Conservation (phyloP, 2,329 filamentous ascomycete species). For the Pseudopithomyces chartarum region DNA sequence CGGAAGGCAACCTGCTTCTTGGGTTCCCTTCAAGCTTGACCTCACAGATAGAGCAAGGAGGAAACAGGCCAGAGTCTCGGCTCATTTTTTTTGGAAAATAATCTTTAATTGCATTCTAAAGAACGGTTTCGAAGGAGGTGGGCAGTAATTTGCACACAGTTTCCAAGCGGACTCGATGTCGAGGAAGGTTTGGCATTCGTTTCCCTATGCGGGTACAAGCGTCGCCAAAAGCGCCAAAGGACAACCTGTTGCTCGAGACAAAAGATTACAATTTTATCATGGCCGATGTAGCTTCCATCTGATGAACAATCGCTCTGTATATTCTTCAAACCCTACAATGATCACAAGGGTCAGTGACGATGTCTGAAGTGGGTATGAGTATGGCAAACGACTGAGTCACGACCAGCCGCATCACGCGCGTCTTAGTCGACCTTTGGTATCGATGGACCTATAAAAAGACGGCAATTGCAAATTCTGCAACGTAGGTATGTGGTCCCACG, state of each 20-base stretch:
- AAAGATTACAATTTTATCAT: slow-evolving; percentile 14
- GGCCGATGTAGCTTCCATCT: slow-evolving; percentile 10
- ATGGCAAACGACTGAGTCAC: background rate
- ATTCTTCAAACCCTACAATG: slow-evolving; percentile 9
- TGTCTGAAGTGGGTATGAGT: slow-evolving; percentile 5
- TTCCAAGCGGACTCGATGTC: slow-evolving; percentile 4
- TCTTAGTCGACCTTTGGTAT: background rate
- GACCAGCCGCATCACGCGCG: background rate
- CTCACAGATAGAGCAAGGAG: slow-evolving; percentile 14
- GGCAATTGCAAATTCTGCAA: background rate
- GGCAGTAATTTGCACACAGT: slow-evolving; percentile 11
- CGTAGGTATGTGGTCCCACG: background rate
- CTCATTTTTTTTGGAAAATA: slow-evolving; percentile 15
- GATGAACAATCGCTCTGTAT: slow-evolving; percentile 9
- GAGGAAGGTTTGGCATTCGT: slow-evolving; percentile 25
- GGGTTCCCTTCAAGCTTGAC: background rate
- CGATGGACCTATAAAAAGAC: background rate
- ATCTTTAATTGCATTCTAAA: slow-evolving; percentile 12
- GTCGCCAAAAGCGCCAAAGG: slow-evolving; percentile 30
- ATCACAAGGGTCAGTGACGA: slow-evolving; percentile 25
- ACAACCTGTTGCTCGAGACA: slow-evolving; percentile 18
- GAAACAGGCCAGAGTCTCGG: slow-evolving; percentile 15
- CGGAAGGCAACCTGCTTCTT: background rate
- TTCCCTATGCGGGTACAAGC: slow-evolving; percentile 34
- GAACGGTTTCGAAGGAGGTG: slow-evolving; percentile 11